Percentiles rank a stretch among this genome's conserved stretches.
Evolutionary conservation across 768 basidiomycete genomes (phyloP).

Genomic region (Coprinopsis sp.): DNA sequence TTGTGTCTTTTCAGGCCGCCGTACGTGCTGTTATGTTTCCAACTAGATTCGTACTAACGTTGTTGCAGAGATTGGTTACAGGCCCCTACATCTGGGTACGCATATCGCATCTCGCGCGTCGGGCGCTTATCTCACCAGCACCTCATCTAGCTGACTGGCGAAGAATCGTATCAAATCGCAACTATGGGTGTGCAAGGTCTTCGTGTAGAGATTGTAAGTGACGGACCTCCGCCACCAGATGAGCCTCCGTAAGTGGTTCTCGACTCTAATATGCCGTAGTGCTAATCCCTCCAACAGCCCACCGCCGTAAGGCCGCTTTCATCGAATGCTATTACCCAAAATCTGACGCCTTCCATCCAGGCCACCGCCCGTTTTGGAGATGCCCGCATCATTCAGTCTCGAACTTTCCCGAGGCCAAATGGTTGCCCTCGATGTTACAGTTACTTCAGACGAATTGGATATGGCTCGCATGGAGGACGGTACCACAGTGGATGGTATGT

Average conservation of each 20-base stretch:
- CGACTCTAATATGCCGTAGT: constrained; percentile 16
- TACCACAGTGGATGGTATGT: constrained; percentile 76
- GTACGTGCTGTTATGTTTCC: constrained; percentile 39
- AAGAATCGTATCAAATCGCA: constrained; percentile 90
- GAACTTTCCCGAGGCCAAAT: constrained; percentile 76
- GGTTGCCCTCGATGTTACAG: constrained; percentile 74
- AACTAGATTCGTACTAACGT: constrained; percentile 14
- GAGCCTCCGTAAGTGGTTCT: constrained; percentile 66
- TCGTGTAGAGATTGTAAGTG: constrained; percentile 81
- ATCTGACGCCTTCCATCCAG: constrained; percentile 21
- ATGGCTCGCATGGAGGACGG: constrained; percentile 93
- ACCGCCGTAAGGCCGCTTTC: constrained; percentile 38
- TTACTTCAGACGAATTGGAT: constrained; percentile 79
- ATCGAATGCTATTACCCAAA: neutral
- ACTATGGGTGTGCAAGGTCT: constrained; percentile 76
- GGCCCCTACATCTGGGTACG: constrained; percentile 82
- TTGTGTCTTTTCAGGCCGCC: constrained; percentile 77
- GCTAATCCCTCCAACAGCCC: constrained; percentile 28
- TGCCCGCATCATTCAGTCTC: constrained; percentile 81
- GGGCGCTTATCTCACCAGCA: constrained; percentile 10
- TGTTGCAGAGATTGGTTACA: constrained; percentile 63
- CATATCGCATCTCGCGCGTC: constrained; percentile 10
- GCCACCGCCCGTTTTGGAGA: constrained; percentile 73
- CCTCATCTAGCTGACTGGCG: constrained; percentile 59
- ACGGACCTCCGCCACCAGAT: constrained; percentile 79